Evolutionary conservation across 345 rosid genomes (phyloP).

Genomic region (Erysimum cheiranthoides): DNA sequence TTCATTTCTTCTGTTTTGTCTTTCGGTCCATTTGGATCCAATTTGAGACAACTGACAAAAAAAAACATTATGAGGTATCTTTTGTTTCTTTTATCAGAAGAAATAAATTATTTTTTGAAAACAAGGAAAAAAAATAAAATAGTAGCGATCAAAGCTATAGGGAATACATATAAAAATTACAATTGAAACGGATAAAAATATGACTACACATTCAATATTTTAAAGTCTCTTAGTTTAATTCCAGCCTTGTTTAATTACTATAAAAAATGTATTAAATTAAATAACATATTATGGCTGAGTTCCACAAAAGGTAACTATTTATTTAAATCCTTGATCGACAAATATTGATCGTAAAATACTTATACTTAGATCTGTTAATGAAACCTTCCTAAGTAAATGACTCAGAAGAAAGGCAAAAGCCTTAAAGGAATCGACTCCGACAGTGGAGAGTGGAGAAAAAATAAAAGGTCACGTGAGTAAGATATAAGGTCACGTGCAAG

Average conservation of each 20-base stretch:
- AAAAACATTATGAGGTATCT: slow-evolving; percentile 8
- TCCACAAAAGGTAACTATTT: not conserved
- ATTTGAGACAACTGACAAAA: slow-evolving; percentile 25
- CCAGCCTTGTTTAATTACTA: not conserved
- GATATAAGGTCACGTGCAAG: slow-evolving; percentile 55
- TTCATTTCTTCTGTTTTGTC: slow-evolving; percentile 11
- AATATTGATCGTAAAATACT: not conserved
- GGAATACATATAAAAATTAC: not conserved
- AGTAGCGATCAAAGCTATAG: not conserved
- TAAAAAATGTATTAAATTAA: not conserved
- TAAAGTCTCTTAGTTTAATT: not conserved
- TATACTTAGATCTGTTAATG: slow-evolving; percentile 25
- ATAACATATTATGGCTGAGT: too few relatives aligned
- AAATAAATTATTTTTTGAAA: not conserved
- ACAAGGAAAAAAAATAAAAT: not conserved
- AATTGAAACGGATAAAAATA: not conserved
- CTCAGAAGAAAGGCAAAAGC: slow-evolving; percentile 36
- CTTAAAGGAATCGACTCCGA: slow-evolving; percentile 18
- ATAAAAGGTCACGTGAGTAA: slow-evolving; percentile 53
- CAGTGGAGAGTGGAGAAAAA: slow-evolving; percentile 22
- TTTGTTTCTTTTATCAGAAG: not conserved
- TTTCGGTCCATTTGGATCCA: slow-evolving; percentile 29
- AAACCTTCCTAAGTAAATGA: slow-evolving; percentile 39
- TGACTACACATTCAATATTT: not conserved
- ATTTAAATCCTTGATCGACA: not conserved